Base-by-base conservation (phyloP, 2,329 filamentous ascomycete genomes). In the Cladosporium sp. region DNA sequence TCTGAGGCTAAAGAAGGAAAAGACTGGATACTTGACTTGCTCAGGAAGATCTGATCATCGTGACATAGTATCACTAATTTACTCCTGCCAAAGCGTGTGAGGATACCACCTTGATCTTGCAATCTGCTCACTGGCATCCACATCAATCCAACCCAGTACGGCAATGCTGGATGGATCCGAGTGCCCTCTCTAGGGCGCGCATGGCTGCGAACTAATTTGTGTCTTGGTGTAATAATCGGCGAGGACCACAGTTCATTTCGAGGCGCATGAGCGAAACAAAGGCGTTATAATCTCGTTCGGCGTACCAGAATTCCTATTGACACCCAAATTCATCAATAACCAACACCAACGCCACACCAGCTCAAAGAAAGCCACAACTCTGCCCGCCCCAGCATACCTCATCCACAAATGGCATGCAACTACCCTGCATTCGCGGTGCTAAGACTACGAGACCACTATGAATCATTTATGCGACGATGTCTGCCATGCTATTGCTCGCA, bases 1-100 rank as follows among this genome's bases (percentile, higher is more conserved):
- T 74, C 72, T 3, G 84, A 87, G 68, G 80, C 82, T 1, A 79
- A 75, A 31, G 74, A 82, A 66, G 80, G 73, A 0, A 75, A 81
- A 28, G 75, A 81, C 1, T 85, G 83, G 80, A 75, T 84, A 0
- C 61, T 82, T 0, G 75, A 80, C 65, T 67, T 75, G 5, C 40
- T 75, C 31, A 67, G 62, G 46, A 64, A 65, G 49, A 44, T 63
- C 29, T 70, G 60, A 67, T 21, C 26, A 3, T 21, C 4, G 8
- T 8, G 14, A 21, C 10, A 3, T 8, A 16, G 8, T 5, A 11
- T n/a, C 40, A 11, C 8, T 23, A 21, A 21, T 3, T 21, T 5
- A n/a, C n/a, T 5, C n/a, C n/a, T 21, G 8, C n/a, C n/a, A 12
- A 23, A 21, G 23, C 23, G 23, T 26, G 23, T 26, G 23, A 1